Evolutionary conservation across 179 eudicot genomes (phyloP), one percentile per base, ranked within the genome.

Genomic region (Heliamphora pulchella): DNA sequence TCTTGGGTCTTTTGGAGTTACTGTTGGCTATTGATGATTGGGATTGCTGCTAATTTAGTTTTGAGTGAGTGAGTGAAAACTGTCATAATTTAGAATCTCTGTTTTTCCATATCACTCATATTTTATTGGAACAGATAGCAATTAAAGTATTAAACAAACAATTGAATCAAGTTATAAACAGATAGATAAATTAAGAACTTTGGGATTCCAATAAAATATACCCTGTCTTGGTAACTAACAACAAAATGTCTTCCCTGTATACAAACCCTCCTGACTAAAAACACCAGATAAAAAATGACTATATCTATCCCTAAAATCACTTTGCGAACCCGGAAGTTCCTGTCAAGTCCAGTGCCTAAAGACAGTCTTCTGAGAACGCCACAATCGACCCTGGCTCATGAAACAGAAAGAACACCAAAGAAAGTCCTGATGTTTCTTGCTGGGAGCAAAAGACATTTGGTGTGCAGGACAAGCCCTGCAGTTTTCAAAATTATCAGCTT

Each of bases 391-490:
- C 76, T 92, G 80, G 81, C 83, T 88, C 86, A 91, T 79, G 81
- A 89, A 87, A 79, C 85, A 80, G 72, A 74, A 87, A 64, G 86
- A 85, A 83, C 87, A 80, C 75, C 87, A 71, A 76, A 87, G 85
- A 78, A 85, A 85, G 83, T 84, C 85, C 80, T 82, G 84, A 84
- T 82, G 80, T 76, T 84, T 82, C 83, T 84, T 87, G 87, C 84
- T 83, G 76, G 90, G 81, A 80, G 81, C 86, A 87, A 84, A 79
- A 87, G 92, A 87, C 96, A 92, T 90, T 84, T 31, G 31, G 31
- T 31, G 31, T 31, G 83, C 84, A 79, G 78, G 43, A 31, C 75
- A 64, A 82, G 69, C 77, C 86, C 85, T 86, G 74, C 9, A 15
- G 54, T 69, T 71, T 55, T 69, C 74, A 75, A 79, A 54, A 81